Conservation (phyloP, 2,329 filamentous ascomycete genomes). For the Alternaria consortialis region DNA sequence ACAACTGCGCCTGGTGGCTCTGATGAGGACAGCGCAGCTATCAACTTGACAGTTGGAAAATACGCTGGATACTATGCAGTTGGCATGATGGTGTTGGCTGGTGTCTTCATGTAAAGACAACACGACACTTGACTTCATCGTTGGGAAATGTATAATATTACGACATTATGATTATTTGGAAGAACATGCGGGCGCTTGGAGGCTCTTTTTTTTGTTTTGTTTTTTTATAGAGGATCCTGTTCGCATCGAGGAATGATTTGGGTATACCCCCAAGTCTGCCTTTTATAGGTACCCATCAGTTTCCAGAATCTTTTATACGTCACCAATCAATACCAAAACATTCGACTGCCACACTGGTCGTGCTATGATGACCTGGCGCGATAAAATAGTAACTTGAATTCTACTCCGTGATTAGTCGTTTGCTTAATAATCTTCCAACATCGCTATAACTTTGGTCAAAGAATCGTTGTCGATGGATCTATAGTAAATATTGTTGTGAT, state of each 20-base stretch:
- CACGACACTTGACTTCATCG: background rate
- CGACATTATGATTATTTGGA: conserved; percentile 7
- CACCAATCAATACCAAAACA: background rate
- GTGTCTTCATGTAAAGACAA: conserved; percentile 20
- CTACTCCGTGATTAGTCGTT: background rate
- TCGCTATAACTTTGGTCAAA: background rate
- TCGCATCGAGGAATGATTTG: background rate
- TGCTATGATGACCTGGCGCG: too few relatives aligned
- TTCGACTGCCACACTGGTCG: background rate
- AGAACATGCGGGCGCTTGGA: background rate
- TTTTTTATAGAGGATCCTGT: background rate
- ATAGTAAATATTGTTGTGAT: too few relatives aligned
- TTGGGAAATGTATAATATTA: conserved; percentile 5
- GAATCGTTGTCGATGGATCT: background rate
- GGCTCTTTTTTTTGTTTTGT: background rate
- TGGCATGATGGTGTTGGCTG: conserved; percentile 49
- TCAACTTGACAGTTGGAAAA: conserved; percentile 35
- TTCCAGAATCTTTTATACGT: background rate
- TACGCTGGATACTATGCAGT: conserved; percentile 53
- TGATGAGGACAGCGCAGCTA: conserved; percentile 39
- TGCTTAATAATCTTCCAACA: background rate
- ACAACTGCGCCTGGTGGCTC: conserved; percentile 54
- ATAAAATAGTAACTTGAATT: background rate
- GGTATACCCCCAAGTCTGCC: background rate
- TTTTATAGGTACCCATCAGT: background rate